Evolutionary conservation across 1,139 yeast genomes (phyloP).

Genomic region (Candida sp.): DNA sequence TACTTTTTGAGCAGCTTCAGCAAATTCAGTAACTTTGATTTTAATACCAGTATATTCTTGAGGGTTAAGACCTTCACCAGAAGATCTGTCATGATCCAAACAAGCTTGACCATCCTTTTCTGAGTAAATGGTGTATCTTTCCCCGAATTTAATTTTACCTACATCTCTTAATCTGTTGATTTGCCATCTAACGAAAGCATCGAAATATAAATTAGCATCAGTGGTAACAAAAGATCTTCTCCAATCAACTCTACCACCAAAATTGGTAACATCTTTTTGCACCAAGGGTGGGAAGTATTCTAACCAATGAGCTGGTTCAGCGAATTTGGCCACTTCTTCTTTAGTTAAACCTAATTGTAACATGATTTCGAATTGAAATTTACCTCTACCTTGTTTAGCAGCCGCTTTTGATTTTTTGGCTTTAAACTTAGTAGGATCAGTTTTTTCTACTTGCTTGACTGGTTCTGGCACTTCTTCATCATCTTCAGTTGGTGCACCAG

Average conservation of each 20-base stretch:
- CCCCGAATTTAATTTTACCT: constrained; percentile 96
- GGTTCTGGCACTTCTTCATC: constrained; percentile 42
- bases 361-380: constrained; percentile 96
- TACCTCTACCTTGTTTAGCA: constrained; percentile 91
- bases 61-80: constrained; percentile 97
- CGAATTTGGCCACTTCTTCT: constrained; percentile 81
- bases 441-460: constrained; percentile 36
- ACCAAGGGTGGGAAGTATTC: constrained; percentile 89
- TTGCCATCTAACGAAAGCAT: constrained; percentile 96
- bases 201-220: constrained; percentile 92
- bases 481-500: constrained; percentile 60
- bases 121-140: constrained; percentile 95
- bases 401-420: constrained; percentile 92
- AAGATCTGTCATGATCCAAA: constrained; percentile 97
- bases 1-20: constrained; percentile 49
- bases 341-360: constrained; percentile 83
- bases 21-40: constrained; percentile 66
- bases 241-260: constrained; percentile 99
- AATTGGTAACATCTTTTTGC: constrained; percentile 70
- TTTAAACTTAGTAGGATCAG: constrained; percentile 84
- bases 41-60: constrained; percentile 96
- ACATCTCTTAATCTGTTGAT: constrained; percentile 81
- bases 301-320: constrained; percentile 89
- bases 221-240: constrained; percentile 96
- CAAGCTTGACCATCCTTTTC: constrained; percentile 99